These are phyloP conservation scores for Dujonia santamariae DNA, from an alignment of 1,139 yeast species.

Conservation along the genomic window DNA sequence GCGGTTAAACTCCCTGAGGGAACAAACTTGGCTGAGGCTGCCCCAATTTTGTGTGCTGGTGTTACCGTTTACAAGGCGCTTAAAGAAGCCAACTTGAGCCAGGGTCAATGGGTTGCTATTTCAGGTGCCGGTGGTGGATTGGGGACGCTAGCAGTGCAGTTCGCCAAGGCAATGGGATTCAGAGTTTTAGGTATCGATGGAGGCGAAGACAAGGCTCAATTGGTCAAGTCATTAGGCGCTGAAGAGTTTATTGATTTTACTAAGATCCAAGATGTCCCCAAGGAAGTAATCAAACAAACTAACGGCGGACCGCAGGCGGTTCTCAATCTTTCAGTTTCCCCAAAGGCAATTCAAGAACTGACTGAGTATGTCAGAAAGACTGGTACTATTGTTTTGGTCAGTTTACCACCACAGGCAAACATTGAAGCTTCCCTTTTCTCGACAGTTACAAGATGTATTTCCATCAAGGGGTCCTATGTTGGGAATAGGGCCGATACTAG, in stretches of 20 bases:
- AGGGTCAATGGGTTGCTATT: slow-evolving; percentile 21
- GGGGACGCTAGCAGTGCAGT: slow-evolving; percentile 19
- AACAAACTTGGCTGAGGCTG: slow-evolving; percentile 18
- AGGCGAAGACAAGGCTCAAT: slow-evolving; percentile 18
- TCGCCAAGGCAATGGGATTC: slow-evolving; percentile 21
- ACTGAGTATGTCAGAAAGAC: slow-evolving; percentile 17
- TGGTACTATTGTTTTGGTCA: slow-evolving; percentile 19
- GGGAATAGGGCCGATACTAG: slow-evolving; percentile 22
- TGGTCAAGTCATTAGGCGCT: slow-evolving; percentile 17
- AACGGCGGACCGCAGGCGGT: slow-evolving; percentile 20
- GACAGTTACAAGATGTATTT: slow-evolving; percentile 15
- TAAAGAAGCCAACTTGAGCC: slow-evolving; percentile 16
- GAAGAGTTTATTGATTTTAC: slow-evolving; percentile 19
- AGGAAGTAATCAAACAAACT: slow-evolving; percentile 14
- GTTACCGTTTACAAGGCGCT: slow-evolving; percentile 22
- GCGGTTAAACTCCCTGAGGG: slow-evolving; percentile 18
- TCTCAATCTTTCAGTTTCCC: slow-evolving; percentile 19
- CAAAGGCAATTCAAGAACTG: slow-evolving; percentile 17
- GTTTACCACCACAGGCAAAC: slow-evolving; percentile 18
- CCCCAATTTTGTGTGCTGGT: slow-evolving; percentile 22
- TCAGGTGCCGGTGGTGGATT: slow-evolving; percentile 22
- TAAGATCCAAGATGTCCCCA: slow-evolving; percentile 14
- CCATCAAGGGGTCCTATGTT: slow-evolving; percentile 18
- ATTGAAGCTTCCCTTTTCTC: slow-evolving; percentile 15
- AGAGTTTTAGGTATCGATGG: slow-evolving; percentile 19